Conservation (phyloP, 768 basidiomycete species). For the Collybia nuda region DNA sequence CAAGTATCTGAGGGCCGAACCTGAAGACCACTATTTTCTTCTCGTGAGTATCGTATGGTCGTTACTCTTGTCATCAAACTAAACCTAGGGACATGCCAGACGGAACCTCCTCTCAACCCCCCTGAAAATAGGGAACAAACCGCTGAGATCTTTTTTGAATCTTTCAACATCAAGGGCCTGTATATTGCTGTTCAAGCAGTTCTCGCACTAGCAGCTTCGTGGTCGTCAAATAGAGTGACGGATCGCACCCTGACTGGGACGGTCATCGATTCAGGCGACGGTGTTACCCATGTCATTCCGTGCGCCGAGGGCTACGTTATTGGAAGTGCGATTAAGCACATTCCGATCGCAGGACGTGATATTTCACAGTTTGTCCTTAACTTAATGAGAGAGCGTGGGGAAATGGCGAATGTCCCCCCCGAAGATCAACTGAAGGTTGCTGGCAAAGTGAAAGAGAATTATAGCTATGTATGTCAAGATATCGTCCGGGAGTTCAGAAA, state of each 20-base stretch:
- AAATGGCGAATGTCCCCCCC: constrained; percentile 86
- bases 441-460: constrained; percentile 94
- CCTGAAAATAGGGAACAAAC: constrained; percentile 99
- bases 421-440: constrained; percentile 94
- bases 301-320: constrained; percentile 98
- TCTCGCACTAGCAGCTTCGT: constrained; percentile 95
- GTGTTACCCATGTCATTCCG: constrained; percentile 98
- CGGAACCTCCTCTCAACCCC: constrained; percentile 97
- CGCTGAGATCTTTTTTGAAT: constrained; percentile 99
- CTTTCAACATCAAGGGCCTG: constrained; percentile 97
- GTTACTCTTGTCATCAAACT: neutral
- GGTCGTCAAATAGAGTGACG: constrained; percentile 87
- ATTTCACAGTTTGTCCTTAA: constrained; percentile 97
- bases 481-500: constrained; percentile 99
- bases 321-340: constrained; percentile 97
- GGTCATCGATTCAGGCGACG: constrained; percentile 98
- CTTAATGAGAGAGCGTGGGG: constrained; percentile 92
- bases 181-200: constrained; percentile 99
- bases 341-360: constrained; percentile 97
- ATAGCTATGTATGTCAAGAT: constrained; percentile 98
- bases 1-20: constrained; percentile 97
- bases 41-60: constrained; percentile 57
- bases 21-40: constrained; percentile 98
- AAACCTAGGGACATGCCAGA: constrained; percentile 46
- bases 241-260: constrained; percentile 95